A percentile compares a stretch with the other conserved stretches of the same genome.
phyloP scores from a whole-genome alignment of 768 basidiomycete genomes.

The Brasilioporus rufonigricans region DNA sequence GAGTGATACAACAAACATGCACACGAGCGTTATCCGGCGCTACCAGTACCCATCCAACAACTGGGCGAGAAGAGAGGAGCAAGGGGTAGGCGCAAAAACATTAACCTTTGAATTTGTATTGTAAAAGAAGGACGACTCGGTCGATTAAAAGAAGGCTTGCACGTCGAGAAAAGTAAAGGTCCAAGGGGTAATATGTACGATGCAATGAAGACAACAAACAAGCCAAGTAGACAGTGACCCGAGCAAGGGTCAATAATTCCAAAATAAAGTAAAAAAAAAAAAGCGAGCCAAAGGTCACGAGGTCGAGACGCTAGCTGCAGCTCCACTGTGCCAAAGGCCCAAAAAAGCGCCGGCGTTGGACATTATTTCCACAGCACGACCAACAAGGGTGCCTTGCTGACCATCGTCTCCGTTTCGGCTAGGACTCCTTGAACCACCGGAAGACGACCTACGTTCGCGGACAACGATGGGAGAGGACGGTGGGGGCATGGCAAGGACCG shows the following conservation, averaged over 20 bases:
- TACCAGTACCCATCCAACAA: slow-evolving; percentile 11
- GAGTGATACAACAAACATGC: slow-evolving; percentile 29
- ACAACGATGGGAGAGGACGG: slow-evolving; percentile 11
- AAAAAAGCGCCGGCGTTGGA: slow-evolving; percentile 76
- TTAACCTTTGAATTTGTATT: slow-evolving; percentile 27
- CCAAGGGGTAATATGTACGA: slow-evolving; percentile 29
- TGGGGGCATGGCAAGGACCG: slow-evolving; percentile 36
- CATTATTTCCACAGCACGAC: slow-evolving; percentile 75
- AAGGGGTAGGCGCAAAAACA: slow-evolving; percentile 16
- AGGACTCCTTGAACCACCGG: slow-evolving; percentile 25
- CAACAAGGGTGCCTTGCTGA: slow-evolving; percentile 46
- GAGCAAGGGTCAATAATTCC: slow-evolving; percentile 28
- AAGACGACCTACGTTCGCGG: slow-evolving; percentile 20
- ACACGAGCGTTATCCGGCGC: slow-evolving; percentile 17
- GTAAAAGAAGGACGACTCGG: slow-evolving; percentile 13
- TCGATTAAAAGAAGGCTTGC: slow-evolving; percentile 7
- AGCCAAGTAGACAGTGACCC: slow-evolving; percentile 5
- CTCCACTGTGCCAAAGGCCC: slow-evolving; percentile 51
- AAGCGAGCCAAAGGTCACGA: slow-evolving; percentile 10
- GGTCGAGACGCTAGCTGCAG: slow-evolving; percentile 19
- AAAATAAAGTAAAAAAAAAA: slow-evolving; percentile 30
- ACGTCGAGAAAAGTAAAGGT: slow-evolving; percentile 10
- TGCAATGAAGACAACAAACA: slow-evolving; percentile 4
- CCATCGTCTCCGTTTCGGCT: slow-evolving; percentile 26
- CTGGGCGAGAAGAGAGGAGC: slow-evolving; percentile 1